Conservation (phyloP, 208 protist species). For the Wallacemonas collosoma region DNA sequence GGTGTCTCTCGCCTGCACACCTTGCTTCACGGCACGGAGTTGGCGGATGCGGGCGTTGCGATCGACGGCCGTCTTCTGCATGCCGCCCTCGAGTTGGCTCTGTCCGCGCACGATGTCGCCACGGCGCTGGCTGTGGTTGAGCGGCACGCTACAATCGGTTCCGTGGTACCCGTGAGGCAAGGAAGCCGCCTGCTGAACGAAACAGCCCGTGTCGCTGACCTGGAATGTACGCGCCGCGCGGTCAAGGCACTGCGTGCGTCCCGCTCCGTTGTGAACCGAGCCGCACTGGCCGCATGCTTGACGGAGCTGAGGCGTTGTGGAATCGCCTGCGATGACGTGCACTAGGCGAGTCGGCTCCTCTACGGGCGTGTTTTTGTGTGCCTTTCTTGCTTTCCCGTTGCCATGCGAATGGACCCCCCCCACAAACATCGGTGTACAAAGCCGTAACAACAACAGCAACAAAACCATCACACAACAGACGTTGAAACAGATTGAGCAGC, state of each 20-base stretch:
- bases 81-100: constrained; percentile 52
- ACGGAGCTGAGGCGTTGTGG: constrained; percentile 37
- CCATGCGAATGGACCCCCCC: too few species aligned
- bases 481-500: too few species aligned
- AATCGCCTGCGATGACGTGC: constrained; percentile 39
- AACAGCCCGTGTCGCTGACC: constrained; percentile 40
- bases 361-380: neutral
- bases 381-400: neutral
- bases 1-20: constrained; percentile 16
- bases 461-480: too few species aligned
- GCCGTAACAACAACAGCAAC: too few species aligned
- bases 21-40: constrained; percentile 30
- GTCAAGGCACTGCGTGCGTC: constrained; percentile 44
- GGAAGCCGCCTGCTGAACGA: constrained; percentile 50
- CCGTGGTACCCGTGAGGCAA: constrained; percentile 55
- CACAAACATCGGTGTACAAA: too few species aligned
- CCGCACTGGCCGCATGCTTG: constrained; percentile 45
- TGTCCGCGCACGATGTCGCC: constrained; percentile 52
- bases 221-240: constrained; percentile 37
- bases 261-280: constrained; percentile 53
- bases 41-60: constrained; percentile 28
- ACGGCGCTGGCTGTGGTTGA: constrained; percentile 48
- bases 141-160: constrained; percentile 30
- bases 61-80: constrained; percentile 35
- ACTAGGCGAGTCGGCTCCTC: neutral